Conservation (phyloP, 345 rosid genomes). For the Citrus inodora region DNA sequence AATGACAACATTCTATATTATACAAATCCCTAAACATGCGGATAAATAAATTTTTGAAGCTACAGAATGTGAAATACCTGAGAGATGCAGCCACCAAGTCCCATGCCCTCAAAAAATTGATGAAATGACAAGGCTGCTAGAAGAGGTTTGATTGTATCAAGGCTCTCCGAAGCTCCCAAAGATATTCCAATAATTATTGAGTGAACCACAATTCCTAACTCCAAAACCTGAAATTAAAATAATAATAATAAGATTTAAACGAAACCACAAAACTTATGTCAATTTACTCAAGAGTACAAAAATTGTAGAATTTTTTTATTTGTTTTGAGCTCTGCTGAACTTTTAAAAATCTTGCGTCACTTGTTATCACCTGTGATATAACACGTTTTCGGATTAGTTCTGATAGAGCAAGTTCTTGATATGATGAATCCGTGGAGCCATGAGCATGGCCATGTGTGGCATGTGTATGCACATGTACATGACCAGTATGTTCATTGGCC, state of each 20-base stretch:
- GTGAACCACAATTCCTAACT: slow-evolving; percentile 70
- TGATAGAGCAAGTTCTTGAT: slow-evolving; percentile 1
- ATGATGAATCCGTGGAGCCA: slow-evolving; percentile 30
- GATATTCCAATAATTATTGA: slow-evolving; percentile 68
- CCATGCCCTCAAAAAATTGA: slow-evolving; percentile 80
- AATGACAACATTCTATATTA: slow-evolving; percentile 17
- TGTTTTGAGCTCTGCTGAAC: too few species aligned
- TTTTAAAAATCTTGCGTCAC: too few species aligned
- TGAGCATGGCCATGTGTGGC: slow-evolving; percentile 64
- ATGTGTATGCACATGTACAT: slow-evolving; percentile 62
- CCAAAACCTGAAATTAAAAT: slow-evolving; percentile 41
- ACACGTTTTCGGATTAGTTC: slow-evolving; percentile 46
- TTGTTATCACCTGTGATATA: slow-evolving; percentile 38
- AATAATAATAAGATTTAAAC: neutral
- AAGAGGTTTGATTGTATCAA: slow-evolving; percentile 56
- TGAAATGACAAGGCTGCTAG: slow-evolving; percentile 67
- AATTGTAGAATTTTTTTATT: too few species aligned
- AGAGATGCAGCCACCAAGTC: slow-evolving; percentile 77
- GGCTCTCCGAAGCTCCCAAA: slow-evolving; percentile 51
- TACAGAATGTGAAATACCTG: slow-evolving; percentile 24
- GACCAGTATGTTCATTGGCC: slow-evolving; percentile 32
- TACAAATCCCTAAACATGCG: neutral
- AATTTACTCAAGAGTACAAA: too few species aligned
- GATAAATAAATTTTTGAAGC: too few species aligned
- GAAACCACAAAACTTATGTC: neutral